Evolutionary conservation across 768 basidiomycete genomes (phyloP), one percentile per base, ranked within the genome.

Genomic region (Termitomyces sp.): DNA sequence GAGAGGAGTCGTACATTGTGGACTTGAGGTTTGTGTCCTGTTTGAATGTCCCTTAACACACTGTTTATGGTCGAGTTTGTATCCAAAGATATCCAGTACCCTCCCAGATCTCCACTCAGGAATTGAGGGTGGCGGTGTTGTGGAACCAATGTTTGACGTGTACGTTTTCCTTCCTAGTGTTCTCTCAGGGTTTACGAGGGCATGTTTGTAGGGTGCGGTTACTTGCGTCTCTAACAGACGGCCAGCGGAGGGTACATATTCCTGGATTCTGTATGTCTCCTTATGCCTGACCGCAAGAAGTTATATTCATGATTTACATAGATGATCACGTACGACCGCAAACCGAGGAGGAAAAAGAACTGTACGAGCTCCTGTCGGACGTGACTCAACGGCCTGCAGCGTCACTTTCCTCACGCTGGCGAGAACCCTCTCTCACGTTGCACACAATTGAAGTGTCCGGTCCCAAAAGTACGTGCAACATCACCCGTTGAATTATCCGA

Each of bases 71-170:
- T 29, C 6, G 14, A 3, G 1, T 23, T 29, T 25, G 8, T 8
- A 37, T 6, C 7, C 12, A 2, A 16, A 92, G 85, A 85, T 98
- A 56, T 80, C 80, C 5, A 92, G 84, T 60, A 72, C 80, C 29
- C 77, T 81, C 12, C 89, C 90, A 0, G 96, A 98, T 68, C 77
- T 92, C 42, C 97, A 99, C 69, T 95, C 93, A 16, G 97, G 97
- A 59, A 81, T 98, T 9, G 93, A 97, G 65, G 97, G 97, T 32
- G 97, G 97, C 16, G 89, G 84, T 1, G 81, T 86, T 2, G 75
- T 75, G 3, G 97, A 99, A 71, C 95, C 97, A 0, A 93, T 98
- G 90, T 76, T 86, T 48, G 97, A 98, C 65, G 92, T 98, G 90
- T 92, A 64, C 55, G 81, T 66, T 27, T 17, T 54, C 21, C 25